phyloP scores from a whole-genome alignment of 2,329 filamentous ascomycete genomes.

The Trichoderma guizhouense region DNA sequence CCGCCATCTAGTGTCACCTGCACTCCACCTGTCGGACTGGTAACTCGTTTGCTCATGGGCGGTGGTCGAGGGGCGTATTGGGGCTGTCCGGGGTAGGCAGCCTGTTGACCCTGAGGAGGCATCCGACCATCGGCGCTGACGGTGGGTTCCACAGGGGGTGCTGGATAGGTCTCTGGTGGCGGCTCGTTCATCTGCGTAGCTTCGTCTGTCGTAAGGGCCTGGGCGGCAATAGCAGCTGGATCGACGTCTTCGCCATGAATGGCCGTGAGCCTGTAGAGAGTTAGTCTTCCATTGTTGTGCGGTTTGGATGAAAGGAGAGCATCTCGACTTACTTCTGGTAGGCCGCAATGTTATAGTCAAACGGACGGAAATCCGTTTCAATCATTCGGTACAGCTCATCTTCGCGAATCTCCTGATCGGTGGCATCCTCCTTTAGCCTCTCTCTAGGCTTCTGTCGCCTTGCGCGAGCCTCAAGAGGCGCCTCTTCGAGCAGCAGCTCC shows the following conservation, averaged over 20 bases:
- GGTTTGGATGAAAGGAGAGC: not conserved
- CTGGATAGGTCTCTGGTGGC: constrained; percentile 14
- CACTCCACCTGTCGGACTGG: constrained; percentile 76
- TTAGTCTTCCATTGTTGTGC: not conserved
- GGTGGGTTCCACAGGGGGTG: constrained; percentile 14
- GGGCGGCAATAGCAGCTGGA: constrained; percentile 28
- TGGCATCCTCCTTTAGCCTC: constrained; percentile 88
- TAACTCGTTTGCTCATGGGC: constrained; percentile 64
- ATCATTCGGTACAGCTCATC: constrained; percentile 94
- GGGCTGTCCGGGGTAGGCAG: constrained; percentile 44
- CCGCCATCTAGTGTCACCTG: constrained; percentile 88
- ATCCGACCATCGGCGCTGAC: constrained; percentile 9
- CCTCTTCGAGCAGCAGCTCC: constrained; percentile 88
- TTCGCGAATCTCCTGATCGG: constrained; percentile 88
- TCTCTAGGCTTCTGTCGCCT: constrained; percentile 91
- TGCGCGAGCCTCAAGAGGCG: constrained; percentile 86
- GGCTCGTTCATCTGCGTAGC: constrained; percentile 36
- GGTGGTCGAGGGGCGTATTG: constrained; percentile 46
- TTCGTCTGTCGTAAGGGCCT: constrained; percentile 52
- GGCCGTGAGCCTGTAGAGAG: constrained; percentile 35
- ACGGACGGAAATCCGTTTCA: constrained; percentile 88
- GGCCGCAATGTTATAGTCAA: constrained; percentile 85
- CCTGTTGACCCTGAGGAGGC: constrained; percentile 28
- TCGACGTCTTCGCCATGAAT: constrained; percentile 3
- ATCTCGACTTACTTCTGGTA: constrained; percentile 63